Base-by-base conservation (phyloP, 2,329 filamentous ascomycete species). In the Epichloe sylvatica region DNA sequence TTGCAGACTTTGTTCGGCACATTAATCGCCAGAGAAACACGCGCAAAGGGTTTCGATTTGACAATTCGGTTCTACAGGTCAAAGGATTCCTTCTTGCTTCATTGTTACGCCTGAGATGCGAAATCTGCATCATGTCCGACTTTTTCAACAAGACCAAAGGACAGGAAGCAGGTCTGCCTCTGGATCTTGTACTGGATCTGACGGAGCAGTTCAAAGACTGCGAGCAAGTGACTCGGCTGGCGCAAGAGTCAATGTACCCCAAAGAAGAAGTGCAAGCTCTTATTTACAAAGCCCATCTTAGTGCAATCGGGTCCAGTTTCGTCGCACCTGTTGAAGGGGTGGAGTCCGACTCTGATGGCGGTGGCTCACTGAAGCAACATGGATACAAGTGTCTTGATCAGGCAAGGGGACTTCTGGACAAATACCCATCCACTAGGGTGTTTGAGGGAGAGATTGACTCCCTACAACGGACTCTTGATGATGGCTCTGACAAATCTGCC, bases 241-340 rank as follows among this genome's bases (percentile, higher is more conserved):
- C 76, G 0, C 47, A 42, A 2, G 47, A 38, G 1, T 60, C 66
- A 0, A 62, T 59, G 5, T 64, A 70, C 33, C 59, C 67, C 1
- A 62, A 68, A 3, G 69, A 74, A n/a, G 60, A 74, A 51, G 65
- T 70, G 0, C 74, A 81, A 55, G 74, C 69, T 0, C 64, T 73
- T 41, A 62, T 80, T 23, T 75, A 73, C 53, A 68, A 67, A 25
- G 73, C 72, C 0, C 68, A 72, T 5, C 48, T 49, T 11, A 35
- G 36, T 9, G 37, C 48, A 2, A 19, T 49, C 3, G 7, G 51
- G 64, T 57, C 33, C 72, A 76, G 64, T 60, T 83, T 1, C 19
- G 23, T 30, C 36, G 13, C 15, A 8, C 7, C 13, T 13, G 8
- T 11, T 12, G 5, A 7, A 11, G 35, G 12, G 3, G 36, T n/a